These are phyloP conservation scores for Trichoderma koningiopsis DNA, from an alignment of 2,329 filamentous ascomycete genomes.

Conservation along the genomic window DNA sequence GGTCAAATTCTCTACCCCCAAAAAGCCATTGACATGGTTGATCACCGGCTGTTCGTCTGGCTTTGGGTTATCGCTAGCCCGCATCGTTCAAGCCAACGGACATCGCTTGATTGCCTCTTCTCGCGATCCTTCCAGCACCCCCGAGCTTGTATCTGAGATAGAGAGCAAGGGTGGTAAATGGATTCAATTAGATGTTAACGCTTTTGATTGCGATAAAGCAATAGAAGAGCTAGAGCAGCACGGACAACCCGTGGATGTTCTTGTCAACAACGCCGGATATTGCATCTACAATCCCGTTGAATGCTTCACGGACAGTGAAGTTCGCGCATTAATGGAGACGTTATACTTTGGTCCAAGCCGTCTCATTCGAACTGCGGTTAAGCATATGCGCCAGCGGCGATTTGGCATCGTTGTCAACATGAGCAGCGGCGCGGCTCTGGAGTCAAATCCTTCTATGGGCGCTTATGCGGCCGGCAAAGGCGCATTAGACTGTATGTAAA, in stretches of 20 bases:
- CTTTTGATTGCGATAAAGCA: neutral
- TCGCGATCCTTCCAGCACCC: constrained; percentile 4
- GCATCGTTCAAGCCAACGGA: constrained; percentile 11
- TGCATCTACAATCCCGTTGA: constrained; percentile 6
- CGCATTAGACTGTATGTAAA: neutral
- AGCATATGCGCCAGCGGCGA: neutral
- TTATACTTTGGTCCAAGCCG: constrained; percentile 11
- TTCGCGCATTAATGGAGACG: constrained; percentile 7
- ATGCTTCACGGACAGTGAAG: constrained; percentile 3
- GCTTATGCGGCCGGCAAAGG: constrained; percentile 16
- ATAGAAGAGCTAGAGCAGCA: neutral
- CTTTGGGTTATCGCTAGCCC: constrained; percentile 9
- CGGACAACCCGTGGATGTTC: constrained; percentile 7
- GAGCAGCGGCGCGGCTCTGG: constrained; percentile 14
- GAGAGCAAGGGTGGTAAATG: constrained; percentile 7
- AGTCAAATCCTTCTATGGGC: constrained; percentile 6
- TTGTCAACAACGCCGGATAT: constrained; percentile 16
- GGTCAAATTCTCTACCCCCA: neutral
- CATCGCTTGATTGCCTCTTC: constrained; percentile 14
- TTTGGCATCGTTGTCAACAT: constrained; percentile 16
- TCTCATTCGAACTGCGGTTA: neutral
- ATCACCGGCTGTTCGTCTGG: constrained; percentile 18
- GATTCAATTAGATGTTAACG: constrained; percentile 3
- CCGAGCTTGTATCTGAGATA: constrained; percentile 1
- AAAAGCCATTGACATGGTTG: constrained; percentile 2